Percentiles rank a stretch among this genome's conserved stretches.
Conservation (phyloP, 768 basidiomycete genomes). For the Russula vinacea region DNA sequence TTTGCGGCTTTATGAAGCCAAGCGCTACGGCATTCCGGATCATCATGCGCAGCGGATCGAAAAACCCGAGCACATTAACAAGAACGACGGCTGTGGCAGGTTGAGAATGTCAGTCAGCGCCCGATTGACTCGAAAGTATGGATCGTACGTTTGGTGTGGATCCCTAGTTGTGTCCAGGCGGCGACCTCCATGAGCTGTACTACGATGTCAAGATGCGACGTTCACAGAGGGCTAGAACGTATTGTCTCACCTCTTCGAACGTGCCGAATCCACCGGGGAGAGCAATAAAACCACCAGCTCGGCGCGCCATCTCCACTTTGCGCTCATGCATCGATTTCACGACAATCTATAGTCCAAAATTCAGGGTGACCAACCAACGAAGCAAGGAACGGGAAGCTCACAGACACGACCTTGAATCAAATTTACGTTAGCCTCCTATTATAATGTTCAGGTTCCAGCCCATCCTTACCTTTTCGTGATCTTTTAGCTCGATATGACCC, state of each 20-base stretch:
- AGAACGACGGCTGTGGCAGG: conserved; percentile 65
- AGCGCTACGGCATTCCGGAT: conserved; percentile 62
- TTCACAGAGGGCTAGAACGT: background rate
- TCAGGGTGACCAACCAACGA: background rate
- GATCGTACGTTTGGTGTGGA: conserved; percentile 74
- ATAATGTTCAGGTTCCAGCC: no score
- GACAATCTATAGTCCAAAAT: conserved; percentile 47
- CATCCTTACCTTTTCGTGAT: conserved; percentile 38
- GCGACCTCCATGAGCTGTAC: conserved; percentile 79
- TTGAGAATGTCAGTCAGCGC: background rate
- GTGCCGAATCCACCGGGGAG: conserved; percentile 95
- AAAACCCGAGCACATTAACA: conserved; percentile 83
- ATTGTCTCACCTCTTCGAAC: conserved; percentile 75
- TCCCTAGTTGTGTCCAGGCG: conserved; percentile 91
- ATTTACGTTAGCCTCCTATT: no score
- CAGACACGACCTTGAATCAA: conserved; percentile 12
- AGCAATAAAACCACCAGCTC: conserved; percentile 76
- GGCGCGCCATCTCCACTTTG: conserved; percentile 86
- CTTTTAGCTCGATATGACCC: conserved; percentile 33
- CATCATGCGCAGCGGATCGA: conserved; percentile 73
- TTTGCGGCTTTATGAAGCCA: conserved; percentile 70
- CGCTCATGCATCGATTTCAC: conserved; percentile 86
- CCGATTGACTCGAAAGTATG: conserved; percentile 11
- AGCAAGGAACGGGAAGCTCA: background rate
- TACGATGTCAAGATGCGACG: background rate